These are phyloP conservation scores for Glomus cerebriforme DNA, from an alignment of 192 early-diverging fungal genomes.

Conservation along the genomic window DNA sequence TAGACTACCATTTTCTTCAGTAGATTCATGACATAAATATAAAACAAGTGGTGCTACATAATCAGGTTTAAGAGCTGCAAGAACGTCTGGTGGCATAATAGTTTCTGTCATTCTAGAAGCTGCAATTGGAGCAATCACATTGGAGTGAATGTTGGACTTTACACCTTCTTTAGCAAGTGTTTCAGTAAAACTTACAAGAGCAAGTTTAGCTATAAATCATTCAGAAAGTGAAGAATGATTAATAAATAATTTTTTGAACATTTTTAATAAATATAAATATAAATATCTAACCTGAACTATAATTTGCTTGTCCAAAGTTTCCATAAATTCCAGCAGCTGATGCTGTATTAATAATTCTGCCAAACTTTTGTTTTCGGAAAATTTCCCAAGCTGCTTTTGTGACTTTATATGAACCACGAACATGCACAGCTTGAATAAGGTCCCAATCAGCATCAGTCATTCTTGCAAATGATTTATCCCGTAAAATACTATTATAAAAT, in stretches of 20 bases:
- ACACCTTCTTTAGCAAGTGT: slow-evolving; percentile 93
- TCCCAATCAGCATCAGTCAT: slow-evolving; percentile 99
- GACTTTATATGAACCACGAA: slow-evolving; percentile 93
- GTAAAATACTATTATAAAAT: slow-evolving; percentile 68
- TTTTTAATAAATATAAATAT: not conserved
- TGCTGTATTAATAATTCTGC: slow-evolving; percentile 72
- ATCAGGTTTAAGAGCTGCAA: slow-evolving; percentile 95
- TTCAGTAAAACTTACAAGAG: slow-evolving; percentile 86
- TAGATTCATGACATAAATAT: slow-evolving; percentile 90
- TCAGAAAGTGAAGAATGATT: too few species aligned
- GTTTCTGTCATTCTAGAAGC: slow-evolving; percentile 98
- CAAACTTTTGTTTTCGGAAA: slow-evolving; percentile 95
- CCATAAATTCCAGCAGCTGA: slow-evolving; percentile 99
- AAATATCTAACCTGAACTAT: slow-evolving; percentile 61
- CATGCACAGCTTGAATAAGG: slow-evolving; percentile 88
- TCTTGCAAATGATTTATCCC: slow-evolving; percentile 94
- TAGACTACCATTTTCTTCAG: slow-evolving; percentile 77
- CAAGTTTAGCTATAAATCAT: slow-evolving; percentile 79
- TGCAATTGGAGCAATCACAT: slow-evolving; percentile 96
- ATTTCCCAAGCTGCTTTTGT: slow-evolving; percentile 96
- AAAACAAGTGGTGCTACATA: slow-evolving; percentile 93
- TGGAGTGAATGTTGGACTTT: slow-evolving; percentile 90
- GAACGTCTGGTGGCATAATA: slow-evolving; percentile 92
- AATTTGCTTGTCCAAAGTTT: slow-evolving; percentile 95
- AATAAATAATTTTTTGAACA: not conserved